These are phyloP conservation scores for Stylosanthes scabra DNA, from an alignment of 331 rosid genomes.

Conservation along the genomic window DNA sequence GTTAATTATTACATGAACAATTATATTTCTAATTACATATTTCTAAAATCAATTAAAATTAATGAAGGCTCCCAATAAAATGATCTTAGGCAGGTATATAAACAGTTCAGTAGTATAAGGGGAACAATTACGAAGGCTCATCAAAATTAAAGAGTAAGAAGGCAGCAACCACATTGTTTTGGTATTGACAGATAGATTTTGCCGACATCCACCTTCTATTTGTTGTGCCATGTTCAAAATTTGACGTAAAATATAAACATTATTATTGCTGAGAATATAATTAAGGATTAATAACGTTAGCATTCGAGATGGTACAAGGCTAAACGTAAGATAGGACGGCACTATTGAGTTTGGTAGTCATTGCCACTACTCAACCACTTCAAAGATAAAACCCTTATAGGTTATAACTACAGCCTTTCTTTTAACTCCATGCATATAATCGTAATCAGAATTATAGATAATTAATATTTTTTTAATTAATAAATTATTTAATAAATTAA, in stretches of 20 bases:
- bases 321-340: conserved; percentile 32
- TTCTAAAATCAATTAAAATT: too few species aligned
- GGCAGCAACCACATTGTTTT: conserved; percentile 22
- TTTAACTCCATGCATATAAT: too few species aligned
- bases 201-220: conserved; percentile 1
- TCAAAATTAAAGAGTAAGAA: conserved; percentile 25
- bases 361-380: conserved; percentile 42
- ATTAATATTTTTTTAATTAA: too few species aligned
- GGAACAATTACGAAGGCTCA: not conserved
- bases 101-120: too few species aligned
- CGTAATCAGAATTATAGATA: too few species aligned
- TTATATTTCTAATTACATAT: too few species aligned
- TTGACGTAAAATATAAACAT: not conserved
- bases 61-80: too few species aligned
- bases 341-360: conserved; percentile 37
- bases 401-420: too few species aligned
- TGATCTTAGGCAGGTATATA: too few species aligned
- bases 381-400: not conserved
- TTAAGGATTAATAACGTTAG: conserved; percentile 19
- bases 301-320: conserved; percentile 2
- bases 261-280: not conserved
- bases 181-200: conserved; percentile 14
- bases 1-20: too few species aligned
- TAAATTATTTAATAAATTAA: too few species aligned
- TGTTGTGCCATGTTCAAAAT: not conserved